Conservation (phyloP, 176 grass and related monocot genomes). For the Rhynchospora breviuscula region DNA sequence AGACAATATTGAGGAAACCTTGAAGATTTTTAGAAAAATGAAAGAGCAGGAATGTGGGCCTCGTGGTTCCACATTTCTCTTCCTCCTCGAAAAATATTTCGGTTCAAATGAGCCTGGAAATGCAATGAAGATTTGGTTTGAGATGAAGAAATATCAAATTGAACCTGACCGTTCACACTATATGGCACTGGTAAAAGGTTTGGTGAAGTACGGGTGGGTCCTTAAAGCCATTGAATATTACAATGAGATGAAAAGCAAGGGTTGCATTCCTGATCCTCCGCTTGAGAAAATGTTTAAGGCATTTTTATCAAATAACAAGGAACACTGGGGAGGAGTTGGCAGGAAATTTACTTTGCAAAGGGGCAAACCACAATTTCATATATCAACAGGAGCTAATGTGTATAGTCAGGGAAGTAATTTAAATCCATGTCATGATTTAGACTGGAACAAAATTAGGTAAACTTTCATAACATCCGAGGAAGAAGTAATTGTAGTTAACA, state of each 20-base stretch:
- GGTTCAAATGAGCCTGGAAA: slow-evolving; percentile 44
- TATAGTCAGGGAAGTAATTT: neutral
- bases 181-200: slow-evolving; percentile 57
- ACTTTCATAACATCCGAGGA: neutral
- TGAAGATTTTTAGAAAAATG: slow-evolving; percentile 63
- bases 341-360: slow-evolving; percentile 46
- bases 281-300: slow-evolving; percentile 68
- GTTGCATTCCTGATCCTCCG: slow-evolving; percentile 59
- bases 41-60: slow-evolving; percentile 56
- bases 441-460: neutral
- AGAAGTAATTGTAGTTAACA: neutral
- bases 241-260: slow-evolving; percentile 73
- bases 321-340: slow-evolving; percentile 53
- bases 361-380: slow-evolving; percentile 11
- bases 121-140: slow-evolving; percentile 71
- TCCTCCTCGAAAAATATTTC: slow-evolving; percentile 73
- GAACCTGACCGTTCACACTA: slow-evolving; percentile 57
- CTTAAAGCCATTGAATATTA: slow-evolving; percentile 79
- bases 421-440: neutral
- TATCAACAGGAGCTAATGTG: neutral
- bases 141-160: slow-evolving; percentile 69
- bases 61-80: slow-evolving; percentile 50
- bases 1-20: slow-evolving; percentile 47
- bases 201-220: slow-evolving; percentile 61
- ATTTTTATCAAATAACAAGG: slow-evolving; percentile 56